Conservation (phyloP, 208 protist genomes). For the Acanthamoeba culbertsoni region DNA sequence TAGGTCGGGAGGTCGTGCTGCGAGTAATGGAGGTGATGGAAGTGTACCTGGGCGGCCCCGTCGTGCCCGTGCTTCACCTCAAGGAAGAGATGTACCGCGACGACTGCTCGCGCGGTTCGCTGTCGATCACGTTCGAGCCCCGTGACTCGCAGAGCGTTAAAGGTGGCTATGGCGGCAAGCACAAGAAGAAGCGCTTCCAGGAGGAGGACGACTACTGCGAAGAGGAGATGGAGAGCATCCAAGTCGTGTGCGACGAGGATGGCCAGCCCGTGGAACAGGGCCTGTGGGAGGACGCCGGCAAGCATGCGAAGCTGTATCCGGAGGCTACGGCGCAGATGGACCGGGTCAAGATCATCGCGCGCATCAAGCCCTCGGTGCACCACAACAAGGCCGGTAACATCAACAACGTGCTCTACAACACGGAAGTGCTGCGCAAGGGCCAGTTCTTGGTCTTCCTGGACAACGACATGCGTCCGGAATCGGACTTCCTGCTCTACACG, state of each 20-base stretch:
- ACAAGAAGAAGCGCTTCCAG: neutral
- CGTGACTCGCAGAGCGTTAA: neutral
- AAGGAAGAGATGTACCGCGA: conserved; percentile 51
- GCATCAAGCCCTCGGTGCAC: conserved; percentile 42
- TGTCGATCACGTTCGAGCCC: conserved; percentile 28
- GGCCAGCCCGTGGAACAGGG: neutral
- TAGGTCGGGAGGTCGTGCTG: neutral
- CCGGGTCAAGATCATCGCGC: conserved; percentile 1
- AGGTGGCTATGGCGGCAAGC: neutral
- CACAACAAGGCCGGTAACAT: conserved; percentile 60
- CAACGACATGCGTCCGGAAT: conserved; percentile 33
- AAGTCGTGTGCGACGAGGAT: neutral
- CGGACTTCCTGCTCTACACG: conserved; percentile 46
- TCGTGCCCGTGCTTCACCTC: conserved; percentile 38
- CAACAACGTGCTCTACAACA: conserved; percentile 57
- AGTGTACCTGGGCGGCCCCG: conserved; percentile 35
- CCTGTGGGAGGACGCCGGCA: neutral
- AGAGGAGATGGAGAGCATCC: neutral
- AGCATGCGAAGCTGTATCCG: neutral
- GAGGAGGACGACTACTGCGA: neutral
- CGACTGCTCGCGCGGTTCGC: conserved; percentile 13
- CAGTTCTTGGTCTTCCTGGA: conserved; percentile 30
- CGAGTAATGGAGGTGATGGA: conserved; percentile 33
- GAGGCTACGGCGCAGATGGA: neutral
- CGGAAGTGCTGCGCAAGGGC: conserved; percentile 6